These are phyloP conservation scores for Ceriops decandra DNA, from an alignment of 345 rosid genomes.

Conservation along the genomic window DNA sequence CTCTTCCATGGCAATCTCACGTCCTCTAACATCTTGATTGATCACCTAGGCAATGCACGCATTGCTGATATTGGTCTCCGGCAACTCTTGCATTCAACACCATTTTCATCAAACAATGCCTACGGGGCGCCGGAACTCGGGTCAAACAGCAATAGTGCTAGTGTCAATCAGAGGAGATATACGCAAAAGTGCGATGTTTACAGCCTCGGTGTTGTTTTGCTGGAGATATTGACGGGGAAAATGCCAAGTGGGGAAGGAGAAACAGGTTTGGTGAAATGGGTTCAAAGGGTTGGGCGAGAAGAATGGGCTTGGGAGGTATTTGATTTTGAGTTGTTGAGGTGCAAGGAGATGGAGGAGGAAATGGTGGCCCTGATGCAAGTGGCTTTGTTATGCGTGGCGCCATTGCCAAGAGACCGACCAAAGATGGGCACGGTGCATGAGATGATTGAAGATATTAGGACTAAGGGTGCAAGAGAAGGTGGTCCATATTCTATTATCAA, in stretches of 20 bases:
- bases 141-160: constrained; percentile 5
- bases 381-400: constrained; percentile 41
- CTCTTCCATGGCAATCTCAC: constrained; percentile 41
- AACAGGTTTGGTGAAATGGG: constrained; percentile 38
- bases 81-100: constrained; percentile 26
- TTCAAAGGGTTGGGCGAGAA: constrained; percentile 24
- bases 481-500: constrained; percentile 19
- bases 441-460: constrained; percentile 40
- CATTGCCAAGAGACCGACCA: constrained; percentile 40
- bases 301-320: constrained; percentile 38
- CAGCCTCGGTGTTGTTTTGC: constrained; percentile 39
- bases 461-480: constrained; percentile 18
- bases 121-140: constrained; percentile 35
- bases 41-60: constrained; percentile 27
- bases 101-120: constrained; percentile 11
- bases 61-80: constrained; percentile 36
- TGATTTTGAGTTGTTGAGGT: constrained; percentile 35
- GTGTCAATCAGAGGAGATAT: constrained; percentile 12
- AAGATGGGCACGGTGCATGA: constrained; percentile 34
- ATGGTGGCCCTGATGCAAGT: constrained; percentile 40
- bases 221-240: constrained; percentile 43
- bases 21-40: constrained; percentile 36
- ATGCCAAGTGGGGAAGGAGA: constrained; percentile 34
- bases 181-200: constrained; percentile 39
- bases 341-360: constrained; percentile 34